Base-by-base conservation (phyloP, 176 grass and related monocot genomes). In the Oryza australiensis region DNA sequence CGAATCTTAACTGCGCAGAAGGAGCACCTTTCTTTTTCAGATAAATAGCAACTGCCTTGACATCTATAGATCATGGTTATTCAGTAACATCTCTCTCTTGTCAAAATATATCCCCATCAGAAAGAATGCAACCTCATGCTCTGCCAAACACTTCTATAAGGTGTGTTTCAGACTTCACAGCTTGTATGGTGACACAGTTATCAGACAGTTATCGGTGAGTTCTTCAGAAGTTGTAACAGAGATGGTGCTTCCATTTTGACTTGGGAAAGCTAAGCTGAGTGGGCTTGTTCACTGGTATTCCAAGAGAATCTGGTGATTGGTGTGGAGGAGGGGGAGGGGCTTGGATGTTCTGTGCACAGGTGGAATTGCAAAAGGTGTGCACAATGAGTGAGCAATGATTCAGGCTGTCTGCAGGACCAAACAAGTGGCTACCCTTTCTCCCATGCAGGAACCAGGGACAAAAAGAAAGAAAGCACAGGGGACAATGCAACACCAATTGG, bases 311-410 rank as follows among this genome's bases (percentile, higher is more conserved):
- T 70, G 59, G 20, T 72, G 34, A 76, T 85, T 89, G 77, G 57
- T 63, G 70, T 77, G 64, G 63, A 70, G 14, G 35, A 37, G 35
- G 57, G 81, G 10, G 78, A 24, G 63, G 62, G 40, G 30, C 64
- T 74, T 69, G 82, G 75, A 89, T 80, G 71, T 80, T 88, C 45
- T 64, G 41, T 64, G 77, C 66, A 66, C 14, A 63, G 26, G 60
- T 76, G 77, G 87, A 38, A 64, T 22, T 72, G 71, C 66, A 43
- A 85, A 89, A 85, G 82, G 3, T 48, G 41, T 65, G 82, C 72
- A 89, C 76, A 62, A 85, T 85, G 74, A 85, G 77, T 74, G 72
- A 72, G 72, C 64, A 80, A 60, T 59, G 81, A 80, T 84, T 73
- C 82, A 84, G 37, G 76, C 76, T 88, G 82, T 84, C 76, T 84